phyloP scores from a whole-genome alignment of 1,284 basidiomycete genomes.

The Cerioporus squamosus region DNA sequence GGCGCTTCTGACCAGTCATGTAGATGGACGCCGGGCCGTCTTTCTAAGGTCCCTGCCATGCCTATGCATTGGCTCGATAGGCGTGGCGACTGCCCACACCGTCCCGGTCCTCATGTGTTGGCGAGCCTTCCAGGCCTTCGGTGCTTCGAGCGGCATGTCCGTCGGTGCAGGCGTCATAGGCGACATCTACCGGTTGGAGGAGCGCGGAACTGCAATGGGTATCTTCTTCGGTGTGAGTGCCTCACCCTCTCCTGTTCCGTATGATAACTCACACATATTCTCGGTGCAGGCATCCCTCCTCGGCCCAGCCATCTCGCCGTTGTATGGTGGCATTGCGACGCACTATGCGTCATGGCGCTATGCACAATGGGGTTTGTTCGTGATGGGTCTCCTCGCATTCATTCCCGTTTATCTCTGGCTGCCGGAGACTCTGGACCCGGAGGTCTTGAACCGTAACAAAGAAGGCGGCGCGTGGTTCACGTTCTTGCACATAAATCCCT shows the following conservation, averaged over 20 bases:
- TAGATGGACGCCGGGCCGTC: slow-evolving; percentile 66
- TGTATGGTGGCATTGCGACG: slow-evolving; percentile 47
- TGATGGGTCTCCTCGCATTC: slow-evolving; percentile 49
- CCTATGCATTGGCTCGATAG: slow-evolving; percentile 62
- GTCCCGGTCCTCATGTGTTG: slow-evolving; percentile 60
- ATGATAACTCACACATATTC: background rate
- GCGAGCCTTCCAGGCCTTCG: slow-evolving; percentile 68
- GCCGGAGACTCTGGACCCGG: slow-evolving; percentile 64
- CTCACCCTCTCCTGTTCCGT: background rate
- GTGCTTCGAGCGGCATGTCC: slow-evolving; percentile 47
- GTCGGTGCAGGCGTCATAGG: slow-evolving; percentile 56
- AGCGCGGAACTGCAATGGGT: slow-evolving; percentile 52
- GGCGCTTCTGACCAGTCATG: background rate
- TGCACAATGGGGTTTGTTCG: slow-evolving; percentile 59
- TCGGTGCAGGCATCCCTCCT: slow-evolving; percentile 34
- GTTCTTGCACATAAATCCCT: slow-evolving; percentile 58
- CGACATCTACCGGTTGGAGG: slow-evolving; percentile 51
- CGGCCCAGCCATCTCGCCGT: slow-evolving; percentile 41
- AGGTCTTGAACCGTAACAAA: slow-evolving; percentile 35
- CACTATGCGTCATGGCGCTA: slow-evolving; percentile 72
- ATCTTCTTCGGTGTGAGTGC: slow-evolving; percentile 46
- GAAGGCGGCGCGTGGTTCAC: slow-evolving; percentile 38
- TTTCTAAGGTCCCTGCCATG: slow-evolving; percentile 68
- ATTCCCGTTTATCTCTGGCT: slow-evolving; percentile 45
- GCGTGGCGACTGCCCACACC: slow-evolving; percentile 53